Evolutionary conservation across 106 monocot genomes (phyloP), one percentile per base, ranked within the genome.

Genomic region (Allium sativum): DNA sequence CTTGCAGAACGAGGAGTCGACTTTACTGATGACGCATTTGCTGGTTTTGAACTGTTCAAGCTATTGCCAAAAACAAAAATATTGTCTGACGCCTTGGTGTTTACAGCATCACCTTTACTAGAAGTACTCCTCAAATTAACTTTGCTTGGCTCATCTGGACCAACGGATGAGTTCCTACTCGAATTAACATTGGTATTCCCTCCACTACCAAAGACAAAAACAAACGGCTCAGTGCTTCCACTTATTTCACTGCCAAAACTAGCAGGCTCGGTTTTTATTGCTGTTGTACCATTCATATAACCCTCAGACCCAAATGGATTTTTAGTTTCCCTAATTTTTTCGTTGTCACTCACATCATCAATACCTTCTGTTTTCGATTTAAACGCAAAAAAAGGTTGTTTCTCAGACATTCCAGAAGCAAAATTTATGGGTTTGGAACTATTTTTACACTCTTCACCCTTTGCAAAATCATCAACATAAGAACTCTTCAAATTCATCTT

Each of bases 101-200:
- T 44, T 18, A 45, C 18, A 18, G 46, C 44, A 15, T 18, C 17
- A 55, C 9, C 45, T 22, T 14, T 45, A 57, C 44, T 40, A 57
- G 17, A 14, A 56, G 56, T 45, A 44, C 9, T 48, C 18, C 40
- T 20, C 18, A 52, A 62, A 45, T 56, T 55, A 13, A 54, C 46
- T 48, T 64, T 72, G 15, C 61, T 44, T 54, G 48, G 46, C 31
- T 72, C 62, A 47, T 58, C 40, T 19, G 44, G 59, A 13, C n/a
- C 12, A 42, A 40, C 40, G 18, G 52, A 16, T 3, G 66, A 53
- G 43, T 44, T 66, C 11, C 21, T 12, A 43, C 14, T 10, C 13
- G 51, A 47, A 65, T 45, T 19, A 21, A 43, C 21, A 58, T 48
- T 58, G 13, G 58, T 42, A 21, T 58, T 57, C 46, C 4, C 13